Evolutionary conservation across 1,284 basidiomycete species (phyloP).

Genomic region (Cutaneotrichosporon arboriforme): DNA sequence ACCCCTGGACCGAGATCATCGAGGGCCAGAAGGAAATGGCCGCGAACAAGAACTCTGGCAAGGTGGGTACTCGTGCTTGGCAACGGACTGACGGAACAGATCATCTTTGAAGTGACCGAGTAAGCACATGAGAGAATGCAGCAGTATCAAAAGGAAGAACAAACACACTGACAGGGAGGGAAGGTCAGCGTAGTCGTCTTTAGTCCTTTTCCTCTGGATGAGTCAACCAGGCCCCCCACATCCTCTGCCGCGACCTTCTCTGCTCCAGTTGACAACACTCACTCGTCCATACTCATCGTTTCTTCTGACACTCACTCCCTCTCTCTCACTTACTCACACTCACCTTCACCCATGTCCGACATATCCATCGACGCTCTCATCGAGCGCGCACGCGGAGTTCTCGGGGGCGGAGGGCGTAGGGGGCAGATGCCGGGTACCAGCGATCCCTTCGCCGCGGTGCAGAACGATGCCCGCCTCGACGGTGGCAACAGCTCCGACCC

Average conservation of each 20-base stretch:
- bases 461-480: too few species aligned
- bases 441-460: too few species aligned
- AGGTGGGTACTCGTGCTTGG: constrained; percentile 47
- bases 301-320: background rate
- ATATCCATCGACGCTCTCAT: too few species aligned
- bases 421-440: too few species aligned
- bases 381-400: too few species aligned
- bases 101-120: constrained; percentile 19
- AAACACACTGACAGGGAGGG: background rate
- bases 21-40: constrained; percentile 84
- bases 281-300: background rate
- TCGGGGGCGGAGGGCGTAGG: too few species aligned
- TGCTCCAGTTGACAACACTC: background rate
- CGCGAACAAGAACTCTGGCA: constrained; percentile 65
- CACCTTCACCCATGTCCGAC: background rate
- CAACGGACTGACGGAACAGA: constrained; percentile 9
- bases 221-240: too few species aligned
- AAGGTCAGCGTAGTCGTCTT: background rate
- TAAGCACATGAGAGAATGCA: background rate
- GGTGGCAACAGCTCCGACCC: too few species aligned
- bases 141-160: background rate
- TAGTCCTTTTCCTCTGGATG: background rate
- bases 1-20: constrained; percentile 74
- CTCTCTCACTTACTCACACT: background rate
- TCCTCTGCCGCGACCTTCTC: background rate